A percentile compares a stretch with the other conserved stretches of the same genome.
Conservation (phyloP, 225 moss, liverwort and hornwort genomes). For the Thuidium tamariscinum region DNA sequence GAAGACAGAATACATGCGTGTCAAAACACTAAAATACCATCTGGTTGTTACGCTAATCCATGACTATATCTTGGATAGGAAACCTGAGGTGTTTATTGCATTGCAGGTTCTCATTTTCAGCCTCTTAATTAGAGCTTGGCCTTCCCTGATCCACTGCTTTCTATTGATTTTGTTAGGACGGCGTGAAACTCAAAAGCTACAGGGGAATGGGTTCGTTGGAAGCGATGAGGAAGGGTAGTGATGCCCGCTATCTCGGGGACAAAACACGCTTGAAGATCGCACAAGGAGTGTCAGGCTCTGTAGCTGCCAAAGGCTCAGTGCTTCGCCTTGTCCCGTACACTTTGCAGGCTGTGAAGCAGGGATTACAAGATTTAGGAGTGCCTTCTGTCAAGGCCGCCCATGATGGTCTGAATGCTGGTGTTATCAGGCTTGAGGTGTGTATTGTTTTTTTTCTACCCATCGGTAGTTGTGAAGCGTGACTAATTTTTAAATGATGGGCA, state of each 20-base stretch:
- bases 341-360: conserved; percentile 74
- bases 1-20: not conserved
- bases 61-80: not conserved
- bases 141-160: not conserved
- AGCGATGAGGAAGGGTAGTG: conserved; percentile 74
- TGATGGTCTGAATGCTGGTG: no score
- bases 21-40: not conserved
- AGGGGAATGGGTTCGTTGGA: conserved; percentile 93
- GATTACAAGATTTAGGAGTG: conserved; percentile 59
- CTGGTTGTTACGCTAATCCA: not conserved
- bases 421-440: no score
- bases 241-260: conserved; percentile 75
- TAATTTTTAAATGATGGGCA: not conserved
- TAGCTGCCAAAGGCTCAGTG: conserved; percentile 79
- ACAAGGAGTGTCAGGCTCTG: conserved; percentile 77
- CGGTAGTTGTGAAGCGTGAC: no score
- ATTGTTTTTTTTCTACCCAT: no score
- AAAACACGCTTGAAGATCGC: conserved; percentile 56
- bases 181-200: conserved; percentile 54
- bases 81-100: not conserved
- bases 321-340: conserved; percentile 64
- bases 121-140: not conserved
- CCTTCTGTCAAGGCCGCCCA: not conserved
- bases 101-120: not conserved
- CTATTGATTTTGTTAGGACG: conserved; percentile 29